Evolutionary conservation across 179 eudicot species (phyloP).

Genomic region (Heliamphora pulchella): DNA sequence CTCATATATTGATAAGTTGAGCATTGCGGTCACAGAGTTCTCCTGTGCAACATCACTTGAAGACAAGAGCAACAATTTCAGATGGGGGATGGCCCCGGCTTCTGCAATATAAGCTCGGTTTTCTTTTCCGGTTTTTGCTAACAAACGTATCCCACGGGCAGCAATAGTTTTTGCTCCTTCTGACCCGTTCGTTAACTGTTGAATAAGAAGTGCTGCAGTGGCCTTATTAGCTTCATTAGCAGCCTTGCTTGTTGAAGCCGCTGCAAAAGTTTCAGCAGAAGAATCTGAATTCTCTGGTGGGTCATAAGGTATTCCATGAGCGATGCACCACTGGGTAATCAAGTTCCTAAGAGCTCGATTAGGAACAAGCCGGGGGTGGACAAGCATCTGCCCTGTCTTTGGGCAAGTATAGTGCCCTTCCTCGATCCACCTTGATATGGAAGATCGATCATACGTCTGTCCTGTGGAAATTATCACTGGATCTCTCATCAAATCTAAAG

Average conservation of each 20-base stretch:
- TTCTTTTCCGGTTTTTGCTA: constrained; percentile 77
- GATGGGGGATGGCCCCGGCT: constrained; percentile 72
- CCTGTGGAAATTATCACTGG: constrained; percentile 83
- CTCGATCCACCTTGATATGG: constrained; percentile 75
- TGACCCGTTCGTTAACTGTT: constrained; percentile 56
- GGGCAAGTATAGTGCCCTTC: constrained; percentile 87
- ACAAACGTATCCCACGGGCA: constrained; percentile 64
- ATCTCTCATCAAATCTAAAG: constrained; percentile 79
- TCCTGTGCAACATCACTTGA: constrained; percentile 61
- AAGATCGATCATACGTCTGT: constrained; percentile 75
- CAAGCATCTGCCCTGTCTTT: constrained; percentile 73
- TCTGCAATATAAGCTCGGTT: constrained; percentile 81
- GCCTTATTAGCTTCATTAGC: constrained; percentile 68
- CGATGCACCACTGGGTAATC: constrained; percentile 72
- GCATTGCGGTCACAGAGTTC: constrained; percentile 78
- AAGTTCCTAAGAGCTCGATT: constrained; percentile 67
- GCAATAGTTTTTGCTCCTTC: constrained; percentile 57
- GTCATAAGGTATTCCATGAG: constrained; percentile 43
- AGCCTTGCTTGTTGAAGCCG: constrained; percentile 52
- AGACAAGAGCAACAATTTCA: constrained; percentile 51
- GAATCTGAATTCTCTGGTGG: constrained; percentile 49
- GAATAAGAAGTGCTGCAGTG: constrained; percentile 55
- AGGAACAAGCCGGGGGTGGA: constrained; percentile 50
- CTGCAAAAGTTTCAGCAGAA: constrained; percentile 28
- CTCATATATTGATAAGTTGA: constrained; percentile 69